phyloP scores from a whole-genome alignment of 2,329 filamentous ascomycete genomes.

The Aureobasidium sp. region DNA sequence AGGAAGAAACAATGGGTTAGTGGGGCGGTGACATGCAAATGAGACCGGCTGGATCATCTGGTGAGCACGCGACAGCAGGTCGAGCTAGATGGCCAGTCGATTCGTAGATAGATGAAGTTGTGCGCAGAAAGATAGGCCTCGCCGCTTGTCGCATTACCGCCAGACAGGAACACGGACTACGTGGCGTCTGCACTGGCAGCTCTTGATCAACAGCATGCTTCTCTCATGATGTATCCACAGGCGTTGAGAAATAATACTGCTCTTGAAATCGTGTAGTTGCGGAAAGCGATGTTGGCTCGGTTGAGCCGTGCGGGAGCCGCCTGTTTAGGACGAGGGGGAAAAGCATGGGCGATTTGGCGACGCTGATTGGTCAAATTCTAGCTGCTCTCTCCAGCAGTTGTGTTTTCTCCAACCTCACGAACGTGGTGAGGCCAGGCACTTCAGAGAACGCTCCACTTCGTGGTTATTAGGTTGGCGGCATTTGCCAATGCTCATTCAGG shows the following conservation, averaged over 20 bases:
- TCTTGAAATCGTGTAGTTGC: not conserved
- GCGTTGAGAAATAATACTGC: slow-evolving; percentile 2
- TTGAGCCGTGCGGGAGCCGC: not conserved
- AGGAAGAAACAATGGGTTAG: not conserved
- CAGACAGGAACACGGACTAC: not conserved
- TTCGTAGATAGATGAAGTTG: not conserved
- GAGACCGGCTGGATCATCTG: not conserved
- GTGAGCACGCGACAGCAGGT: slow-evolving; percentile 10
- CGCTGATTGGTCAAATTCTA: not conserved
- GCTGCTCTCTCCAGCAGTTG: not conserved
- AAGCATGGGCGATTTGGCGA: not conserved
- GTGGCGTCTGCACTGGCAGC: slow-evolving; percentile 1
- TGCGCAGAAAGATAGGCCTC: not conserved
- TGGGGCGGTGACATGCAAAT: slow-evolving; percentile 11
- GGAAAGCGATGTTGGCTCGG: not conserved
- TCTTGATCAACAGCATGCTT: not conserved
- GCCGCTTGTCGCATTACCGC: not conserved
- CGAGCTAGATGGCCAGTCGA: not conserved
- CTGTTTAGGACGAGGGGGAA: not conserved
- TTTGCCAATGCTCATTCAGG: slow-evolving; percentile 13
- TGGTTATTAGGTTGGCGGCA: slow-evolving; percentile 10
- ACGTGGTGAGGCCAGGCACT: not conserved
- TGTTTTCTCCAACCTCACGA: slow-evolving; percentile 11
- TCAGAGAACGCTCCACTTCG: slow-evolving; percentile 11
- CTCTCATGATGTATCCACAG: not conserved